Conservation (phyloP, 441 rosid species). For the Flueggea neowawraea region DNA sequence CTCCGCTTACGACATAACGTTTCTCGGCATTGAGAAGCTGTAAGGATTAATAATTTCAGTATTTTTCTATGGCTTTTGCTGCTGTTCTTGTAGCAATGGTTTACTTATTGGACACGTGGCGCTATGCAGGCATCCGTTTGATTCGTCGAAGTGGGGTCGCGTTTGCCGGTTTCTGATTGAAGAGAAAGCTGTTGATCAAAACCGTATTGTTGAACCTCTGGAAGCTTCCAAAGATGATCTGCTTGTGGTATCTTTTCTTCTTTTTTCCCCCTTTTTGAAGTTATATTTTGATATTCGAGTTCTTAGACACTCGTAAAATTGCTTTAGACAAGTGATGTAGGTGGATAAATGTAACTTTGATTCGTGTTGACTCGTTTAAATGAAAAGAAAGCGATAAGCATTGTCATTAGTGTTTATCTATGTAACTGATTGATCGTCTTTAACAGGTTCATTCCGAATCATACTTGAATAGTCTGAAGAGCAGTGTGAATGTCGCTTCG, state of each 20-base stretch:
- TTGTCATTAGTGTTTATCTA: too few relatives aligned
- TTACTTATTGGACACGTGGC: too few relatives aligned
- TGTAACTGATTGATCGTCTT: conserved; percentile 1
- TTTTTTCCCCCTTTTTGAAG: too few relatives aligned
- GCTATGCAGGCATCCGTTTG: conserved; percentile 78
- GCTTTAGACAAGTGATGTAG: too few relatives aligned
- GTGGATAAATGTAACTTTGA: too few relatives aligned
- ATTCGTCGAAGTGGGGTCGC: conserved; percentile 94
- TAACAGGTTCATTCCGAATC: conserved; percentile 75
- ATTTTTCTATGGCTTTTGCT: background rate
- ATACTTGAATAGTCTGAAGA: conserved; percentile 75
- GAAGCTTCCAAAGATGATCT: conserved; percentile 87
- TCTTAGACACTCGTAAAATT: too few relatives aligned
- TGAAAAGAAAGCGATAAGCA: too few relatives aligned
- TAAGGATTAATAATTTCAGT: conserved; percentile 23
- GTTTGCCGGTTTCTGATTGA: conserved; percentile 57
- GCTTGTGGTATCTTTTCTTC: conserved; percentile 60
- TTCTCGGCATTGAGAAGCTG: conserved; percentile 88
- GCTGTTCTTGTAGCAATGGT: background rate
- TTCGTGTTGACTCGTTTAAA: too few relatives aligned
- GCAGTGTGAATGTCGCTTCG: conserved; percentile 69
- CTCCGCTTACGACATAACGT: conserved; percentile 62
- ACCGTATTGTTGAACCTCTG: conserved; percentile 61
- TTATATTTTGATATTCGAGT: too few relatives aligned
- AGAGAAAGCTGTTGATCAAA: conserved; percentile 56